Percentiles rank a stretch among this genome's conserved stretches.
phyloP scores from a whole-genome alignment of 768 basidiomycete species.

The Termitomyces eurrhizus region DNA sequence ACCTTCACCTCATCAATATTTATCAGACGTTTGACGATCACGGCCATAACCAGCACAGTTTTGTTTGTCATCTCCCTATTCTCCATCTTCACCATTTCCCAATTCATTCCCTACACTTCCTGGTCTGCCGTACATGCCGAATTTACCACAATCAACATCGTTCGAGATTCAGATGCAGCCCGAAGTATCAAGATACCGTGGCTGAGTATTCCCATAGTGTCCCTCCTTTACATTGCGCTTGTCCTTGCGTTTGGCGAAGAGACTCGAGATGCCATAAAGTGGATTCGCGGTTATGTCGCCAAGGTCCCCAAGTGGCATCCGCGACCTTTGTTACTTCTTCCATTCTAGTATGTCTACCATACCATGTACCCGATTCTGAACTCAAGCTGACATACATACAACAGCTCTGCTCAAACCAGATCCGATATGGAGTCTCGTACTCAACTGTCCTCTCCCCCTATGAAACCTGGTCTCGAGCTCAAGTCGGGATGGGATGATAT shows the following conservation, averaged over 20 bases:
- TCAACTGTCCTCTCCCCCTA: slow-evolving; percentile 18
- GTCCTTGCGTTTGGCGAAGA: slow-evolving; percentile 36
- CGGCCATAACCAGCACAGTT: slow-evolving; percentile 37
- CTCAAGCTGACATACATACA: not conserved
- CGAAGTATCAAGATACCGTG: slow-evolving; percentile 27
- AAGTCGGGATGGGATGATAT: slow-evolving; percentile 52
- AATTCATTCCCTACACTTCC: slow-evolving; percentile 35
- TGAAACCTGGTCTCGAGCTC: slow-evolving; percentile 29
- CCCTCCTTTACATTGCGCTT: slow-evolving; percentile 35
- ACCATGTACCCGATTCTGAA: not conserved
- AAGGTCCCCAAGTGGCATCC: slow-evolving; percentile 8
- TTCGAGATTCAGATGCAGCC: slow-evolving; percentile 22
- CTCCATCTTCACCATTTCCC: slow-evolving; percentile 30
- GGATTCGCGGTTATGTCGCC: slow-evolving; percentile 20
- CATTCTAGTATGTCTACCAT: slow-evolving; percentile 19
- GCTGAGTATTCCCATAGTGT: slow-evolving; percentile 38
- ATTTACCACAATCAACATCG: slow-evolving; percentile 32
- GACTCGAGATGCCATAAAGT: slow-evolving; percentile 30
- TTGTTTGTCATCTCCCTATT: slow-evolving; percentile 38
- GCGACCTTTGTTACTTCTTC: slow-evolving; percentile 14
- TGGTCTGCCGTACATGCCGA: slow-evolving; percentile 45
- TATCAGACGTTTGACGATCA: slow-evolving; percentile 51
- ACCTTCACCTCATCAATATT: slow-evolving; percentile 45
- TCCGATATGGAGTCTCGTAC: slow-evolving; percentile 15
- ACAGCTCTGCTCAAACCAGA: slow-evolving; percentile 7